These are phyloP conservation scores for Scortechinia acanthostroma DNA, from an alignment of 2,329 filamentous ascomycete species.

Conservation along the genomic window DNA sequence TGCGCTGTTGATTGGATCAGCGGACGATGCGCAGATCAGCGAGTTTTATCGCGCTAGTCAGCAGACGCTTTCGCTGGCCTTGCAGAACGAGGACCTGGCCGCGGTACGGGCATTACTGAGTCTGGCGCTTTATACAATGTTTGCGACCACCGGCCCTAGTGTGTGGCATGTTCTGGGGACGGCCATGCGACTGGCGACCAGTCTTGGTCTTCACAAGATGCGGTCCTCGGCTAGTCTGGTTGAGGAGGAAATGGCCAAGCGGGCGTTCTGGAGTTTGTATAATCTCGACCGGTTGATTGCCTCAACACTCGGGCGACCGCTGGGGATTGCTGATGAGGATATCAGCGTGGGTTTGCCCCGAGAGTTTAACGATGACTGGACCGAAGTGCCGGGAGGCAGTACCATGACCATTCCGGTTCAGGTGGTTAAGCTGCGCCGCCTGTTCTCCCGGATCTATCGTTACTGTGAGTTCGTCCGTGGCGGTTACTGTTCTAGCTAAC, in stretches of 20 bases:
- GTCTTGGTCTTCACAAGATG: constrained; percentile 22
- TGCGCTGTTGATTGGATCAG: constrained; percentile 20
- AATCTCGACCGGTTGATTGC: constrained; percentile 30
- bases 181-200: constrained; percentile 23
- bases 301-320: constrained; percentile 24
- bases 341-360: constrained; percentile 24
- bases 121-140: constrained; percentile 24
- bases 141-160: constrained; percentile 23
- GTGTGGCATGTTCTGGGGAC: constrained; percentile 27
- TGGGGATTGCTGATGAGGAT: constrained; percentile 29
- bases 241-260: constrained; percentile 27
- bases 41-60: constrained; percentile 24
- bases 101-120: constrained; percentile 23
- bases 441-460: constrained; percentile 26
- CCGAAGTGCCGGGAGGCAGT: constrained; percentile 21
- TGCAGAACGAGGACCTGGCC: constrained; percentile 25
- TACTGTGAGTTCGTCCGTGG: constrained; percentile 16
- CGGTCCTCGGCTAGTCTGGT: constrained; percentile 9
- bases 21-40: constrained; percentile 15
- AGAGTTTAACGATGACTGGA: constrained; percentile 27
- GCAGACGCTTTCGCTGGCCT: constrained; percentile 18
- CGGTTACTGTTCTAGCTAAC: neutral
- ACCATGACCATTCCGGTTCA: constrained; percentile 26
- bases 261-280: constrained; percentile 32
- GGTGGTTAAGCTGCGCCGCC: constrained; percentile 21